Evolutionary conservation across 495 filamentous ascomycete genomes (phyloP).

Genomic region (Lophiostoma macrostomum): DNA sequence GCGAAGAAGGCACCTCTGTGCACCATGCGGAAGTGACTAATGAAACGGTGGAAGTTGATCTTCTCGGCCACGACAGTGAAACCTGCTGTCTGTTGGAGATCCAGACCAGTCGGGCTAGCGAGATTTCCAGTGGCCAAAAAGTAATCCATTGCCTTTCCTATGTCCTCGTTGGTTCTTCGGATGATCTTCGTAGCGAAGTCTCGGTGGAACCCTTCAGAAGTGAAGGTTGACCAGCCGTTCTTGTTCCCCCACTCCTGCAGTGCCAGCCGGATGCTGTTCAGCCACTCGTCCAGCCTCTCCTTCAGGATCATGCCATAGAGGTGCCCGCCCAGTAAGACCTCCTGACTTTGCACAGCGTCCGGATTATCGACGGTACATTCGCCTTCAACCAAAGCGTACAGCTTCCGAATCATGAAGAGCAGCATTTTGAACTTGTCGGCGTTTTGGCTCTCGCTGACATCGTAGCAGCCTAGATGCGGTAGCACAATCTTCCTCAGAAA

Average conservation of each 20-base stretch:
- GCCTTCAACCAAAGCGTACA: conserved; percentile 87
- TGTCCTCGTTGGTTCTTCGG: conserved; percentile 76
- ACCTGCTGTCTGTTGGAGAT: conserved; percentile 89
- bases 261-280: conserved; percentile 60
- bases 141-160: conserved; percentile 83
- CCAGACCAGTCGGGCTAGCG: conserved; percentile 82
- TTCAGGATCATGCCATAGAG: conserved; percentile 94
- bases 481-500: conserved; percentile 87
- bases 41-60: conserved; percentile 98
- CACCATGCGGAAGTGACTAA: conserved; percentile 98
- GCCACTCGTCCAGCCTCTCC: conserved; percentile 85
- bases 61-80: conserved; percentile 97
- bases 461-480: conserved; percentile 78
- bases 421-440: conserved; percentile 91
- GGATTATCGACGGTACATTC: conserved; percentile 93
- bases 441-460: conserved; percentile 78
- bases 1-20: conserved; percentile 99
- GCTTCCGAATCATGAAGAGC: conserved; percentile 92
- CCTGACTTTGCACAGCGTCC: conserved; percentile 91
- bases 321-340: conserved; percentile 87
- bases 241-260: conserved; percentile 69
- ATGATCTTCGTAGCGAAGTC: conserved; percentile 78
- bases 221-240: conserved; percentile 62
- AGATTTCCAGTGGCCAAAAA: conserved; percentile 96
- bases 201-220: conserved; percentile 65